Conservation (phyloP, 352 stramenopile species). For the Phytophthora tubulina region DNA sequence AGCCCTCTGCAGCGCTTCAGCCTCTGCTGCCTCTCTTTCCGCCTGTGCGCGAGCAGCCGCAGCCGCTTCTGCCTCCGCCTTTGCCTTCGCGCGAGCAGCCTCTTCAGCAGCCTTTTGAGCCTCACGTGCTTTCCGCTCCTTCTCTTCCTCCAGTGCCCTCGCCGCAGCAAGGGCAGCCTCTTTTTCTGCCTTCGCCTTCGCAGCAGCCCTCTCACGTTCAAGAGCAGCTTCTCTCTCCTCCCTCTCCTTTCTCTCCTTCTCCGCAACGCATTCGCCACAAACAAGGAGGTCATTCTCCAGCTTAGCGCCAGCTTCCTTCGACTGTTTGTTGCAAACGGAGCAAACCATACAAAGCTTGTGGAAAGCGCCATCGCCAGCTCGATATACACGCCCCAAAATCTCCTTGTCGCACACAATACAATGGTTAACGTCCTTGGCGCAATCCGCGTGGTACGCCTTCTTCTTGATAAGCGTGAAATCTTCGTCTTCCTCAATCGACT, state of each 20-base stretch:
- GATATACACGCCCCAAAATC: conserved; percentile 82
- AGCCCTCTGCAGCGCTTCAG: conserved; percentile 36
- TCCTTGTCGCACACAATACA: conserved; percentile 85
- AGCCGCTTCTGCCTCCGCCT: conserved; percentile 44
- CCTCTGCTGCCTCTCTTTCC: conserved; percentile 46
- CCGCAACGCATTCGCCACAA: conserved; percentile 62
- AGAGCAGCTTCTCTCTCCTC: conserved; percentile 61
- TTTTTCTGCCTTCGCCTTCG: conserved; percentile 59
- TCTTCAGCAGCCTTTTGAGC: conserved; percentile 43
- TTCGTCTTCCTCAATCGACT: conserved; percentile 81
- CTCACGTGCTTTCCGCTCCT: conserved; percentile 50
- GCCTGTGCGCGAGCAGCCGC: conserved; percentile 36
- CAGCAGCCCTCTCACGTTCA: conserved; percentile 51
- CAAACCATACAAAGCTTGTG: conserved; percentile 87
- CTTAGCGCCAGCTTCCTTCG: conserved; percentile 67
- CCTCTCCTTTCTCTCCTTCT: conserved; percentile 61
- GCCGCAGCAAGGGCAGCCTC: conserved; percentile 61
- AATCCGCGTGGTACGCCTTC: conserved; percentile 84
- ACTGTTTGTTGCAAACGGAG: conserved; percentile 71
- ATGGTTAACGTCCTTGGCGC: conserved; percentile 70
- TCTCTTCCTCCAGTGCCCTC: conserved; percentile 55
- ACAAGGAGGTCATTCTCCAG: conserved; percentile 67
- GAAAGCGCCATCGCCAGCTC: conserved; percentile 67
- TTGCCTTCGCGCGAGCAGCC: conserved; percentile 48
- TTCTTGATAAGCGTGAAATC: conserved; percentile 87